phyloP scores from a whole-genome alignment of 169 alveolate genomes.

The Babesia ovata region DNA sequence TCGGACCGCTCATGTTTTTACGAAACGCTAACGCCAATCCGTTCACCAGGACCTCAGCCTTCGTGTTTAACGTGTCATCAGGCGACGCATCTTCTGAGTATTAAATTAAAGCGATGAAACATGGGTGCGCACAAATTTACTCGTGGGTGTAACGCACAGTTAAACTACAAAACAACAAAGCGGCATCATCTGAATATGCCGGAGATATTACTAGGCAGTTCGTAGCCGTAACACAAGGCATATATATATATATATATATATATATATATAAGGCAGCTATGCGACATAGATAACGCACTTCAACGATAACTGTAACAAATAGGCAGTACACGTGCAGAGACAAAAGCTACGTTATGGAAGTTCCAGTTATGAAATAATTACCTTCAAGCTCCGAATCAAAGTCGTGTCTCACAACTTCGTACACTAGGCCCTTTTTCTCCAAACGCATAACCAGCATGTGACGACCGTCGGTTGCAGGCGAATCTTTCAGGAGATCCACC shows the following conservation, averaged over 20 bases:
- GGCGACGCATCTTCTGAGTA: not conserved
- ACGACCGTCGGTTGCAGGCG: not conserved
- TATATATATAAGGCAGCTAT: too few relatives aligned
- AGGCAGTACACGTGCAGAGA: too few relatives aligned
- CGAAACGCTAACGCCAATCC: constrained; percentile 27
- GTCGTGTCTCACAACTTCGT: constrained; percentile 33
- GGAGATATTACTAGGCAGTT: too few relatives aligned
- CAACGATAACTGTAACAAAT: too few relatives aligned
- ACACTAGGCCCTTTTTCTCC: constrained; percentile 26
- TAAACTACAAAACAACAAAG: too few relatives aligned
- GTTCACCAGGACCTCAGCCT: constrained; percentile 1
- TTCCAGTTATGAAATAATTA: not conserved
- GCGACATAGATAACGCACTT: too few relatives aligned
- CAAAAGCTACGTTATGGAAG: not conserved
- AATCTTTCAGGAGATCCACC: constrained; percentile 5
- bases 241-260: too few relatives aligned
- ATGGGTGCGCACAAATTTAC: not conserved
- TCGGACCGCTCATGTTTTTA: not conserved
- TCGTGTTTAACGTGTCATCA: not conserved
- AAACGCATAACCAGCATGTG: constrained; percentile 34
- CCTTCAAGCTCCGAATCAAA: constrained; percentile 23
- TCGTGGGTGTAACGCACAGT: too few relatives aligned
- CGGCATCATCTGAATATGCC: too few relatives aligned
- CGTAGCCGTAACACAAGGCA: too few relatives aligned
- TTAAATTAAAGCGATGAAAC: not conserved